A percentile compares a stretch with the other conserved stretches of the same genome.
phyloP scores from a whole-genome alignment of 169 alveolate species.

The Theileria orientalis region DNA sequence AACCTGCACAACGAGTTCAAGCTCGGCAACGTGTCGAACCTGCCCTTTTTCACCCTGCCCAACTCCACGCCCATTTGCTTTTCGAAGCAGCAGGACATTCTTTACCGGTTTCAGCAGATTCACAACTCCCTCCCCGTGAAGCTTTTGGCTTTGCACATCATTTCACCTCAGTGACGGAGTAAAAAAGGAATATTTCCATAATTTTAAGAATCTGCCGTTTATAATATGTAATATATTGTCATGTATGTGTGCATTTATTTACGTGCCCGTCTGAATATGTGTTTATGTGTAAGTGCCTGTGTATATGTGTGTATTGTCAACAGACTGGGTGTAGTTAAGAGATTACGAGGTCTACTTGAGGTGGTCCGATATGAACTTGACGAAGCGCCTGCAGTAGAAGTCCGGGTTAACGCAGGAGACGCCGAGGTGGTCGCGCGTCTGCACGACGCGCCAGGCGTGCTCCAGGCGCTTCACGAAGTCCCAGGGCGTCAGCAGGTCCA shows the following conservation, averaged over 20 bases:
- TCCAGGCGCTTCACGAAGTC: slow-evolving; percentile 49
- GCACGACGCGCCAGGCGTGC: slow-evolving; percentile 36
- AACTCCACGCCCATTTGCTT: slow-evolving; percentile 38
- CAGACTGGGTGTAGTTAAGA: too few relatives aligned
- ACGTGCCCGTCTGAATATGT: background rate
- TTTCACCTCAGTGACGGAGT: background rate
- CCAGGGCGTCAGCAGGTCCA: slow-evolving; percentile 75
- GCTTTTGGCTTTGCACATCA: slow-evolving; percentile 39
- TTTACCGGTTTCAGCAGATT: slow-evolving; percentile 53
- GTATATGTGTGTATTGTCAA: too few relatives aligned
- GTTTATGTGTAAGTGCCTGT: background rate
- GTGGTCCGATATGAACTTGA: slow-evolving; percentile 20
- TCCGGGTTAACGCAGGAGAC: slow-evolving; percentile 58
- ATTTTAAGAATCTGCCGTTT: background rate
- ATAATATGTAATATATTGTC: too few relatives aligned
- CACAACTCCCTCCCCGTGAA: slow-evolving; percentile 58
- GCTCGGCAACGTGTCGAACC: slow-evolving; percentile 10
- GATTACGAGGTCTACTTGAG: too few relatives aligned
- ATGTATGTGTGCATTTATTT: background rate
- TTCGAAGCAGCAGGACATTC: slow-evolving; percentile 40
- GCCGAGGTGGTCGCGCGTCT: slow-evolving; percentile 48
- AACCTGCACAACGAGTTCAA: slow-evolving; percentile 40
- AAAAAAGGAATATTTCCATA: too few relatives aligned
- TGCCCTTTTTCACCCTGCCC: slow-evolving; percentile 47
- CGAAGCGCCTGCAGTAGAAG: slow-evolving; percentile 34